These are phyloP conservation scores for Termitomyces sp. DNA, from an alignment of 768 basidiomycete genomes.

Conservation along the genomic window DNA sequence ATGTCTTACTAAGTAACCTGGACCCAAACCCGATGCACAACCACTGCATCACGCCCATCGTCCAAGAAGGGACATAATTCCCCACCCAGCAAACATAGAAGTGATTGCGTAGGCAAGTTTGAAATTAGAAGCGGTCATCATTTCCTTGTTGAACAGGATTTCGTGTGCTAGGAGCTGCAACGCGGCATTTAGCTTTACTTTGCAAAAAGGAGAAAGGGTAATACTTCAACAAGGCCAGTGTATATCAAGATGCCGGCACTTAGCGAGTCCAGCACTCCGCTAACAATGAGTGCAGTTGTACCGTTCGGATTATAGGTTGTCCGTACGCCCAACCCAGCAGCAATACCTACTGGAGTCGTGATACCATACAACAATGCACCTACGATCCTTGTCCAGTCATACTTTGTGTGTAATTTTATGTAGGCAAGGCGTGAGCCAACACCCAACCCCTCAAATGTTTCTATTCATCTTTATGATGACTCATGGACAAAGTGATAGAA, in stretches of 20 bases:
- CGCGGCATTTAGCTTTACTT: background rate
- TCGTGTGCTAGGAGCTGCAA: constrained; percentile 83
- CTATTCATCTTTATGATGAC: constrained; percentile 28
- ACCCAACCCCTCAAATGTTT: constrained; percentile 93
- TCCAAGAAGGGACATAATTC: constrained; percentile 85
- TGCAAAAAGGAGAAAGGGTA: background rate
- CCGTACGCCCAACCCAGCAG: constrained; percentile 71
- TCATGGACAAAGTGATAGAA: background rate
- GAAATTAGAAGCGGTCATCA: constrained; percentile 61
- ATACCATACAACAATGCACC: constrained; percentile 66
- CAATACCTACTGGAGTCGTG: constrained; percentile 86
- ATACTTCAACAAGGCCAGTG: constrained; percentile 38
- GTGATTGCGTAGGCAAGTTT: constrained; percentile 64
- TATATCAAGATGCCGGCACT: constrained; percentile 88
- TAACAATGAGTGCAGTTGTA: constrained; percentile 72
- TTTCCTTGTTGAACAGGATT: constrained; percentile 84
- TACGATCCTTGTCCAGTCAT: constrained; percentile 48
- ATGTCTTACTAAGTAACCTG: too few relatives aligned
- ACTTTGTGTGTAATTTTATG: constrained; percentile 54
- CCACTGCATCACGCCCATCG: constrained; percentile 61
- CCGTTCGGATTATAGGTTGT: constrained; percentile 77
- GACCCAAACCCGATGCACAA: too few relatives aligned
- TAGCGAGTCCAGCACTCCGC: constrained; percentile 78
- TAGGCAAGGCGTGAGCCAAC: constrained; percentile 85
- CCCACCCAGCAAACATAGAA: constrained; percentile 76